These are phyloP conservation scores for Hygrocybe coccinea DNA, from an alignment of 768 basidiomycete species.

Conservation along the genomic window DNA sequence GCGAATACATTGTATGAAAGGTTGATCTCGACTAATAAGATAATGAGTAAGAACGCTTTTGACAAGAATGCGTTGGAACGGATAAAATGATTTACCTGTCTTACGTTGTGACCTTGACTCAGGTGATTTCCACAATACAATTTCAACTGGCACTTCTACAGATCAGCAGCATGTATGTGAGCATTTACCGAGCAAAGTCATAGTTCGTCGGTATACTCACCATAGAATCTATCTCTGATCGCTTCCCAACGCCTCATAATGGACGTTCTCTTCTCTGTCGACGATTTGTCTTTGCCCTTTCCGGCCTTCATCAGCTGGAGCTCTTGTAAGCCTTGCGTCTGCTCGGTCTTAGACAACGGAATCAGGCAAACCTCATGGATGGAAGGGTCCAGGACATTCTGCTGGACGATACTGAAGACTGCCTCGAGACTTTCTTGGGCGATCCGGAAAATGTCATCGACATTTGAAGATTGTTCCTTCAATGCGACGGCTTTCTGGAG, in stretches of 20 bases:
- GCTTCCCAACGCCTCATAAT: background rate
- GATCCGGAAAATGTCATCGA: background rate
- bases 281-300: background rate
- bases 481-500: background rate
- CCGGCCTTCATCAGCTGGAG: background rate
- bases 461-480: background rate
- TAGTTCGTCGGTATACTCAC: no score
- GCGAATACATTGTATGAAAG: background rate
- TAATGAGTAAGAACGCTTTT: background rate
- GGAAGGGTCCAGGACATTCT: background rate
- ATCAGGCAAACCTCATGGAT: background rate
- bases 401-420: background rate
- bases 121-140: background rate
- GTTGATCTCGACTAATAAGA: background rate
- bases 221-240: background rate
- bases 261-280: background rate
- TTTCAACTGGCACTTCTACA: background rate
- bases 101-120: background rate
- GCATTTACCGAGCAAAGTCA: no score
- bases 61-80: background rate
- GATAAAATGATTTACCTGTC: background rate
- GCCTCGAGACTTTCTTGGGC: background rate
- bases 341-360: background rate
- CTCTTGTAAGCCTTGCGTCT: background rate
- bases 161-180: background rate